Evolutionary conservation across 345 rosid genomes (phyloP).

Genomic region (Arabidopsis suecica): DNA sequence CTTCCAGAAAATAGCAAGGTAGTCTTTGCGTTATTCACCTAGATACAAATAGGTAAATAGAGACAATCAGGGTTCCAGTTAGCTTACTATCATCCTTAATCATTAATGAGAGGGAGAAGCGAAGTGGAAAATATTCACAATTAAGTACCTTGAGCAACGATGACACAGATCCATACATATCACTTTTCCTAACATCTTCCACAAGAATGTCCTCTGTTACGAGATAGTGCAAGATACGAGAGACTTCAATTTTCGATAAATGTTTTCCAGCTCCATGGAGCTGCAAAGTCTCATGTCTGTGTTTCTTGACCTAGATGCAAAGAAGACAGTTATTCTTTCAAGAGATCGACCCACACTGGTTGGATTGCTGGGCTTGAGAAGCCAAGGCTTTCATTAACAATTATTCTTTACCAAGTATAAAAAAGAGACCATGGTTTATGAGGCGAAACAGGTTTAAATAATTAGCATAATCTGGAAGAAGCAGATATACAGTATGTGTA

Average conservation of each 20-base stretch:
- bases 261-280: slow-evolving; percentile 97
- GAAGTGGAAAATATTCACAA: slow-evolving; percentile 20
- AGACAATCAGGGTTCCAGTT: slow-evolving; percentile 24
- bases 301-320: slow-evolving; percentile 78
- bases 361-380: slow-evolving; percentile 16
- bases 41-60: slow-evolving; percentile 35
- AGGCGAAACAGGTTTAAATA: not conserved
- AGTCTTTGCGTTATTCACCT: slow-evolving; percentile 86
- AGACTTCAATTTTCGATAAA: slow-evolving; percentile 81
- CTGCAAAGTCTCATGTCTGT: slow-evolving; percentile 76
- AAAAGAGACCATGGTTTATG: not conserved
- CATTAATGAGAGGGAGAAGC: slow-evolving; percentile 11
- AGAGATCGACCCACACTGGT: slow-evolving; percentile 7
- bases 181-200: slow-evolving; percentile 98
- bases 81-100: slow-evolving; percentile 10
- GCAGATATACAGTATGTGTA: slow-evolving; percentile 7
- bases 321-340: slow-evolving; percentile 20
- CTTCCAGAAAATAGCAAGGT: slow-evolving; percentile 55
- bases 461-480: slow-evolving; percentile 21
- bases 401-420: not conserved
- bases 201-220: slow-evolving; percentile 79
- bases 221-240: slow-evolving; percentile 82
- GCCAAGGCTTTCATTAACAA: slow-evolving; percentile 13
- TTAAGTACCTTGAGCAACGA: slow-evolving; percentile 79
- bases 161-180: slow-evolving; percentile 87